phyloP scores from a whole-genome alignment of 139 green algal genomes.

The Chlamydomonas sp. region DNA sequence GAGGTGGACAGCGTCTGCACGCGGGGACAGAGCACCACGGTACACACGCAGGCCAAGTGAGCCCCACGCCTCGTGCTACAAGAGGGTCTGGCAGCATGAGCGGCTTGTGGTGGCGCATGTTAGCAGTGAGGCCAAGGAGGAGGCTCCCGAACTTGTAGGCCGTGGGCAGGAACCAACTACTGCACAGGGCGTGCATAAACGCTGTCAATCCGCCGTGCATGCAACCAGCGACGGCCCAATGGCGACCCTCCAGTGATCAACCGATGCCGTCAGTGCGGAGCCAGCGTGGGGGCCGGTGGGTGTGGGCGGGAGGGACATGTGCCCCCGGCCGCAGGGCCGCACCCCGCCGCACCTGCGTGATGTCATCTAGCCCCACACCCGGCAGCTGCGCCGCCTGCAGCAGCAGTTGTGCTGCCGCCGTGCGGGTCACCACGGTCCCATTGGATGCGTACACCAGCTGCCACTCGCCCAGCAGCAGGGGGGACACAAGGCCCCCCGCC shows the following conservation, averaged over 20 bases:
- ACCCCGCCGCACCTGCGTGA: constrained; percentile 5
- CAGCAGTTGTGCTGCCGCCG: constrained; percentile 16
- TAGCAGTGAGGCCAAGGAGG: too few relatives aligned
- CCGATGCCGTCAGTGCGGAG: too few relatives aligned
- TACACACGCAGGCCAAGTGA: neutral
- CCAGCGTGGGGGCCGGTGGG: too few relatives aligned
- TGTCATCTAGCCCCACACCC: constrained; percentile 24
- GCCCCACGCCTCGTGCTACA: neutral
- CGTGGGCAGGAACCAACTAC: too few relatives aligned
- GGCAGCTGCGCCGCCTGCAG: constrained; percentile 21
- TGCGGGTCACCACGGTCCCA: constrained; percentile 38
- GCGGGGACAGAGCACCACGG: neutral
- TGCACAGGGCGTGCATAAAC: too few relatives aligned
- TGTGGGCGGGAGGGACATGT: too few relatives aligned
- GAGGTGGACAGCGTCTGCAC: neutral
- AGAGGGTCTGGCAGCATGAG: neutral
- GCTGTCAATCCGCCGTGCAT: too few relatives aligned
- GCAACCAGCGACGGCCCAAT: too few relatives aligned
- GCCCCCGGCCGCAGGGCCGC: neutral
- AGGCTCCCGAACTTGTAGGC: too few relatives aligned
- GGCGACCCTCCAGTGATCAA: too few relatives aligned
- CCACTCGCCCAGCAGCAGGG: constrained; percentile 38
- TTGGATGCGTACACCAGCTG: constrained; percentile 51
- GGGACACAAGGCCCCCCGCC: neutral
- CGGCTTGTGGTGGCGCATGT: neutral